Evolutionary conservation across 192 early-diverging fungal genomes (phyloP).

Genomic region (Jimgerdemannia lactiflua): DNA sequence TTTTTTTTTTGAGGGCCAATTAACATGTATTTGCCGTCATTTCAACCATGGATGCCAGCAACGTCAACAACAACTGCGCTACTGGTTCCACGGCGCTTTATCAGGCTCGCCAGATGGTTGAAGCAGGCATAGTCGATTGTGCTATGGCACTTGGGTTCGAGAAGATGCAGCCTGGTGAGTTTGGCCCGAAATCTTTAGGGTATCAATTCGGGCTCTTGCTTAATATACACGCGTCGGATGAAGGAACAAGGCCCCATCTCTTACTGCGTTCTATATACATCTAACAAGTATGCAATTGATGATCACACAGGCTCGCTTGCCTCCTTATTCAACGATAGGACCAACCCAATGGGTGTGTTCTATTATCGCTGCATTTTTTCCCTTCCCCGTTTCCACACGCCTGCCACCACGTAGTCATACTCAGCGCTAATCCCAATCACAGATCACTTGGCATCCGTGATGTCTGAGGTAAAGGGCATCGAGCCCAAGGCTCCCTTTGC

Average conservation of each 20-base stretch:
- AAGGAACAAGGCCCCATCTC: too few relatives aligned
- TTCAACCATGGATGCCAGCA: conserved; percentile 31
- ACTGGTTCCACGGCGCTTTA: conserved; percentile 71
- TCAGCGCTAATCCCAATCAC: conserved; percentile 2
- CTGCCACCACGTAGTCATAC: neutral
- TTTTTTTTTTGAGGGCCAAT: neutral
- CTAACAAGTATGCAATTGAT: too few relatives aligned
- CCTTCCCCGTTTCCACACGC: neutral
- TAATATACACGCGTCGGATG: neutral
- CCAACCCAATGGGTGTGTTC: conserved; percentile 54
- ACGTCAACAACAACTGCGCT: conserved; percentile 80
- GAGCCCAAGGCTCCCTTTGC: conserved; percentile 51
- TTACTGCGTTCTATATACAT: too few relatives aligned
- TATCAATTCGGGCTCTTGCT: conserved; percentile 1
- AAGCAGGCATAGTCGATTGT: conserved; percentile 57
- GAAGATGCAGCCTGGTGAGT: conserved; percentile 52
- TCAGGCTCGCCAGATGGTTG: conserved; percentile 59
- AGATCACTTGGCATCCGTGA: conserved; percentile 55
- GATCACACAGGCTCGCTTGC: conserved; percentile 37
- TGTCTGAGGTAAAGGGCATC: conserved; percentile 56
- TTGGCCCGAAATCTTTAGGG: conserved; percentile 1
- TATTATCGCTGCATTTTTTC: neutral
- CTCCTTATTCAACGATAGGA: conserved; percentile 52
- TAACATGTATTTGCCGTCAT: neutral
- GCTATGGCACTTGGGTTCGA: conserved; percentile 78